Evolutionary conservation across 2,329 filamentous ascomycete genomes (phyloP).

Genomic region (Parascedosporium putredinis): DNA sequence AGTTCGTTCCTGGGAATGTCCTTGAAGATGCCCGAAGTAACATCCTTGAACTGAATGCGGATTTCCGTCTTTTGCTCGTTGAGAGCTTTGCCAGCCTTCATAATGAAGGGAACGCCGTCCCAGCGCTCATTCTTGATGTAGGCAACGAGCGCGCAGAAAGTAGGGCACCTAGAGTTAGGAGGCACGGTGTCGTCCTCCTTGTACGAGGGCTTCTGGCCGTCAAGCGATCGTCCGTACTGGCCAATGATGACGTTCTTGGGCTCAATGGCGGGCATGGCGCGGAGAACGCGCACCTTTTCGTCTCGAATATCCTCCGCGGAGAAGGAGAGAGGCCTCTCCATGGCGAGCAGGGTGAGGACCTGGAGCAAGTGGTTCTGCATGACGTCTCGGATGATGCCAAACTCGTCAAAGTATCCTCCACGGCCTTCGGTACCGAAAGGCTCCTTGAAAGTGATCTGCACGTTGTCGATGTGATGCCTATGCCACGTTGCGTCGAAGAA

Average conservation of each 20-base stretch:
- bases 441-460: slow-evolving; percentile 99
- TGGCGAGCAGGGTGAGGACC: slow-evolving; percentile 88
- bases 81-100: slow-evolving; percentile 97
- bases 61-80: slow-evolving; percentile 99
- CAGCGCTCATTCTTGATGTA: slow-evolving; percentile 99
- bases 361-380: slow-evolving; percentile 99
- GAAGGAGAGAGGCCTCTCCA: slow-evolving; percentile 98
- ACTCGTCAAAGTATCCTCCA: slow-evolving; percentile 98
- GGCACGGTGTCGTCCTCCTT: slow-evolving; percentile 98
- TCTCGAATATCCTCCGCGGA: slow-evolving; percentile 96
- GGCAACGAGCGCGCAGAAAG: slow-evolving; percentile 92
- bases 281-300: slow-evolving; percentile 93
- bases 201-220: slow-evolving; percentile 93
- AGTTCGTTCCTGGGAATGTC: slow-evolving; percentile 98
- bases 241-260: slow-evolving; percentile 99
- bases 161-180: slow-evolving; percentile 93
- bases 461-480: slow-evolving; percentile 97
- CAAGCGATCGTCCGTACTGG: slow-evolving; percentile 92
- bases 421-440: slow-evolving; percentile 96
- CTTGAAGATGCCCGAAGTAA: slow-evolving; percentile 98
- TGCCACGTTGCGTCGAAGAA: slow-evolving; percentile 99
- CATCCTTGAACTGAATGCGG: slow-evolving; percentile 98
- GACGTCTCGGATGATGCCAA: slow-evolving; percentile 97
- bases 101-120: slow-evolving; percentile 98
- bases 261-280: slow-evolving; percentile 87